Evolutionary conservation across 2,329 filamentous ascomycete species (phyloP), one percentile per base, ranked within the genome.

Genomic region (Verticillium klebahnii): DNA sequence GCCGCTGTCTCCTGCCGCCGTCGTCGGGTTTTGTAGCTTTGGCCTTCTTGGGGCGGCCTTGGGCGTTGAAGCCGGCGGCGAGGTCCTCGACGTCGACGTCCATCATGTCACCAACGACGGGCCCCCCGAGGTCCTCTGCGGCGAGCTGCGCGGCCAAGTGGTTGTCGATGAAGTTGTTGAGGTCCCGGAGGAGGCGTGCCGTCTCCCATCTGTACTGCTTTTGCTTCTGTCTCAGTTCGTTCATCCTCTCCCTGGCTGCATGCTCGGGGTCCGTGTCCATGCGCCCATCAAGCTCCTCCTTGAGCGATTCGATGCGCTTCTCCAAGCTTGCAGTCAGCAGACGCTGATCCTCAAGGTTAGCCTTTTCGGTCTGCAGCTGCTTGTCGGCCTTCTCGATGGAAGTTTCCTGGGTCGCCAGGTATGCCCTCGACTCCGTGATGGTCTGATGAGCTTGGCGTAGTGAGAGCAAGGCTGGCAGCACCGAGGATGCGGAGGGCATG

Each of bases 101-200:
- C 70, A 89, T 80, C 67, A 89, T 80, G 66, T 92, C 89, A 3
- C 92, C 91, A 1, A 93, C 91, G 12, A 93, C 89, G 0, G 92
- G 92, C 0, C 92, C 92, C 8, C 92, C 92, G 1, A 93, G 81
- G 69, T 93, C 90, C 75, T 96, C 92, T 1, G 91, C 90, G 7
- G 91, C 92, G 54, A 96, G 80, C 86, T 94, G 90, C 3, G 84
- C 76, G 1, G 90, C 89, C 1, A 96, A 81, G 50, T 86, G 83
- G 54, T 85, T 78, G 64, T 91, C 85, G 62, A 94, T 88, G 69
- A 96, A 96, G 17, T 77, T 78, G 65, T 89, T 85, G 61, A 96
- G 81, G 0, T 85, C 81, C 62, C 82, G 83, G 61, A 90, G 83
- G 17, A 95, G 77, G 52, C 77, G 80, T 1, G 79, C 77, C 1